Evolutionary conservation across 1,139 yeast genomes (phyloP), one percentile per base, ranked within the genome.

Genomic region (Waltiozyma sp.): DNA sequence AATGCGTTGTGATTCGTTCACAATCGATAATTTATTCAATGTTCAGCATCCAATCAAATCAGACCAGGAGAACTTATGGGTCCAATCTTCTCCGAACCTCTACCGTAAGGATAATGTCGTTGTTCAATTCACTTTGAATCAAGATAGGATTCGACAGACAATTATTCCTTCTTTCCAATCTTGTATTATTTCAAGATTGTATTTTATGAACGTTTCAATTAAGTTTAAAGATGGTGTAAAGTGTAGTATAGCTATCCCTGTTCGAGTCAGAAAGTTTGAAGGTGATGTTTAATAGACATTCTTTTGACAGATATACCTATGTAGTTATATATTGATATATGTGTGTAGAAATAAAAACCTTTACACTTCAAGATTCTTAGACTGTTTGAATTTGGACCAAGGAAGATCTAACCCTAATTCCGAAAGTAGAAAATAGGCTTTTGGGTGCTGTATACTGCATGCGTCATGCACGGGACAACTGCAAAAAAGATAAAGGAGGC

Each of bases 131-230:
- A 56, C 56, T 31, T 44, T 65, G 37, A 56, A 56, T 37, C 54
- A 50, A 28, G 57, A 55, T 15, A 52, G 55, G 18, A 52, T 63
- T 14, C 46, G 48, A 28, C 64, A 64, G 40, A 72, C 80, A 0
- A 58, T 78, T 46, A 69, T 75, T 3, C 84, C 84, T 1, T 70
- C 68, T 47, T 74, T 75, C 56, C 83, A 78, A 54, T 69, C 69
- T 39, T 78, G 84, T 55, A 57, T 71, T 40, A 63, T 75, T 44
- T 67, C 77, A 9, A 63, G 84, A 49, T 55, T 73, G 38, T 76
- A 77, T 54, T 70, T 72, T 42, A 51, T 65, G 31, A 53, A 66
- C 15, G 54, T 62, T 5, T 49, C 50, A 19, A 51, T 64, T 39
- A 59, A 54, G 39, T 64, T 64, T 43, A 63, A 60, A n/a, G 49